Evolutionary conservation across 257 asterid species (phyloP).

Genomic region (Scutellaria barbata): DNA sequence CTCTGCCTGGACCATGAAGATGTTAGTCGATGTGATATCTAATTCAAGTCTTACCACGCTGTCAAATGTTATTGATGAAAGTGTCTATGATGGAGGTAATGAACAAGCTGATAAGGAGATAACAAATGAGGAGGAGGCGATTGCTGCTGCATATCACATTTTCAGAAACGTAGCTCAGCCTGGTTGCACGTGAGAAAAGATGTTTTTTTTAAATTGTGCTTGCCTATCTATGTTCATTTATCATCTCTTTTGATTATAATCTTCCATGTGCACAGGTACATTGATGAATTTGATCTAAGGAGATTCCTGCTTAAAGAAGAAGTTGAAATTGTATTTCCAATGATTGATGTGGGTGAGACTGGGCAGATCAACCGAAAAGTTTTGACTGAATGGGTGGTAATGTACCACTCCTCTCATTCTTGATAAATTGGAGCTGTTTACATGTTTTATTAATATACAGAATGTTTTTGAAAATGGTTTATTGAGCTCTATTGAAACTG

Average conservation of each 20-base stretch:
- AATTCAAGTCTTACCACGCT: slow-evolving; percentile 81
- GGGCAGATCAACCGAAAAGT: slow-evolving; percentile 74
- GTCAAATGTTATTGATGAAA: slow-evolving; percentile 68
- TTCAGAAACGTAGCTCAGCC: slow-evolving; percentile 78
- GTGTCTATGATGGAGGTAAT: slow-evolving; percentile 52
- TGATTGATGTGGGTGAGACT: slow-evolving; percentile 77
- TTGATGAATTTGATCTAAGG: slow-evolving; percentile 75
- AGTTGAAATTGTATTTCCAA: slow-evolving; percentile 76
- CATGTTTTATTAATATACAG: neutral
- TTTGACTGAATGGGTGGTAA: slow-evolving; percentile 89
- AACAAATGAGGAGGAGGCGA: slow-evolving; percentile 87
- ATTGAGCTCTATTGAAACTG: neutral
- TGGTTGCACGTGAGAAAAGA: slow-evolving; percentile 65
- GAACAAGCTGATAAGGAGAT: slow-evolving; percentile 83
- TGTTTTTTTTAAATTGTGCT: slow-evolving; percentile 22
- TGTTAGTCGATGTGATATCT: slow-evolving; percentile 81
- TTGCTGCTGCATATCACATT: slow-evolving; percentile 89
- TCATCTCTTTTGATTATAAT: neutral
- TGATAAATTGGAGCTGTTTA: neutral
- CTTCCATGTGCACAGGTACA: slow-evolving; percentile 50
- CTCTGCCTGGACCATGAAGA: slow-evolving; percentile 95
- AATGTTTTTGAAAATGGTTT: neutral
- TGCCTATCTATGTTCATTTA: neutral
- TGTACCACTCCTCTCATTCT: slow-evolving; percentile 23
- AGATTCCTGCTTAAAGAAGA: slow-evolving; percentile 96